These are phyloP conservation scores for Chernovozyma aurita DNA, from an alignment of 1,139 yeast genomes.

Conservation along the genomic window DNA sequence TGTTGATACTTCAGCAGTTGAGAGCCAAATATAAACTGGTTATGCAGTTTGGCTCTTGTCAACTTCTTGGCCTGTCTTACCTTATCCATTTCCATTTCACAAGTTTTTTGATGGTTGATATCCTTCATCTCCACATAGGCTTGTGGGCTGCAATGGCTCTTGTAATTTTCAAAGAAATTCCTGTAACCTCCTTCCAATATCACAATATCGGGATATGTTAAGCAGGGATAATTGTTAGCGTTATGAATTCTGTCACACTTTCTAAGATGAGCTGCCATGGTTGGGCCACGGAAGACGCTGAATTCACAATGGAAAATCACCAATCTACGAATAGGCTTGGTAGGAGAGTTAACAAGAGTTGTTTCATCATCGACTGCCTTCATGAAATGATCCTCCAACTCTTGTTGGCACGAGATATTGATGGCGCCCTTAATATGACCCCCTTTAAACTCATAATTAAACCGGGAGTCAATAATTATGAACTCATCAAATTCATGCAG, in stretches of 20 bases:
- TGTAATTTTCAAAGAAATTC: slow-evolving; percentile 57
- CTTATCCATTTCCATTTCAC: slow-evolving; percentile 69
- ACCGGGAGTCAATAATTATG: slow-evolving; percentile 79
- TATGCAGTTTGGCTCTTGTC: slow-evolving; percentile 34
- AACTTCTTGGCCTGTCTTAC: slow-evolving; percentile 59
- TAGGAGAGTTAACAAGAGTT: slow-evolving; percentile 11
- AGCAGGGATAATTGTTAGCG: slow-evolving; percentile 69
- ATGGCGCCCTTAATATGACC: slow-evolving; percentile 87
- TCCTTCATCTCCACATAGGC: slow-evolving; percentile 88
- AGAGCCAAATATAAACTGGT: slow-evolving; percentile 14
- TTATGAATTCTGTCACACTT: slow-evolving; percentile 76
- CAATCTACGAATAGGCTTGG: slow-evolving; percentile 23
- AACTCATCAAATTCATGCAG: slow-evolving; percentile 54
- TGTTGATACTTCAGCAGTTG: slow-evolving; percentile 2
- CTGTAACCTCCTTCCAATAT: slow-evolving; percentile 91
- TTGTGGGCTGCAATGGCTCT: slow-evolving; percentile 62
- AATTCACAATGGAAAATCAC: slow-evolving; percentile 92
- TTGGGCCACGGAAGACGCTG: slow-evolving; percentile 87
- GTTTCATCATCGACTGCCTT: slow-evolving; percentile 1
- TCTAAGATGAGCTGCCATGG: slow-evolving; percentile 83
- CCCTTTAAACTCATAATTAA: slow-evolving; percentile 85
- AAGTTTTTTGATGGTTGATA: slow-evolving; percentile 54
- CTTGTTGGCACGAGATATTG: slow-evolving; percentile 69
- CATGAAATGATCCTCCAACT: slow-evolving; percentile 51
- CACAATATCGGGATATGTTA: slow-evolving; percentile 83